A percentile compares a stretch with the other conserved stretches of the same genome.
phyloP scores from a whole-genome alignment of 306 rosid species.

The Mimosa bimucronata region DNA sequence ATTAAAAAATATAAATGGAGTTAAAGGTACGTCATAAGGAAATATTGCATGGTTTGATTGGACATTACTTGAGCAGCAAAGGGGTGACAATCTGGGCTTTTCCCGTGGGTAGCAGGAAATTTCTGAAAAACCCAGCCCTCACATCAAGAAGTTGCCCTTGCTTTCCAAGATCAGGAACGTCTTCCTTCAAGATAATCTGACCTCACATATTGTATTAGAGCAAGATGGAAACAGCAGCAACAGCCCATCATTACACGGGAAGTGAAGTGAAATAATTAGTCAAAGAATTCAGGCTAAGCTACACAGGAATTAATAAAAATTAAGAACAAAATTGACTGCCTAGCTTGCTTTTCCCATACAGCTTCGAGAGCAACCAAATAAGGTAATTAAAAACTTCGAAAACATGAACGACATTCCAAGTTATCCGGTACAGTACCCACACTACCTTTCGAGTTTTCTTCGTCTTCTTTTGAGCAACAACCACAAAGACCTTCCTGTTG shows the following conservation, averaged over 20 bases:
- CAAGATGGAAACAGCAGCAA: not conserved
- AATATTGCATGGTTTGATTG: conserved; percentile 25
- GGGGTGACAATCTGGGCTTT: conserved; percentile 89
- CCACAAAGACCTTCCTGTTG: conserved; percentile 37
- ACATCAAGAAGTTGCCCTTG: conserved; percentile 79
- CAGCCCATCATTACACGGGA: not conserved
- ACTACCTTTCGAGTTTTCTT: conserved; percentile 79
- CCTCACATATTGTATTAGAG: conserved; percentile 33
- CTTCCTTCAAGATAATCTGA: conserved; percentile 89
- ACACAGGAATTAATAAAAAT: not conserved
- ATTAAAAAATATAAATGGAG: not conserved
- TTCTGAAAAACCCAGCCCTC: conserved; percentile 80
- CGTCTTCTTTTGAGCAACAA: conserved; percentile 83
- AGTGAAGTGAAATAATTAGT: conserved; percentile 2
- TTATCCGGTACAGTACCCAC: conserved; percentile 11
- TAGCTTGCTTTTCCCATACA: not conserved
- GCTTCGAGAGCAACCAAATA: not conserved
- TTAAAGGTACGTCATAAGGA: not conserved
- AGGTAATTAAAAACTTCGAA: not conserved
- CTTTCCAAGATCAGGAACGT: conserved; percentile 67
- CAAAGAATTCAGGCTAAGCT: not conserved
- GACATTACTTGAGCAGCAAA: conserved; percentile 72
- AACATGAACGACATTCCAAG: not conserved
- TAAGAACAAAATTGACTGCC: not conserved
- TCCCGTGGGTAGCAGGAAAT: conserved; percentile 73